Evolutionary conservation across 345 rosid species (phyloP).

Genomic region (Citrus glauca): DNA sequence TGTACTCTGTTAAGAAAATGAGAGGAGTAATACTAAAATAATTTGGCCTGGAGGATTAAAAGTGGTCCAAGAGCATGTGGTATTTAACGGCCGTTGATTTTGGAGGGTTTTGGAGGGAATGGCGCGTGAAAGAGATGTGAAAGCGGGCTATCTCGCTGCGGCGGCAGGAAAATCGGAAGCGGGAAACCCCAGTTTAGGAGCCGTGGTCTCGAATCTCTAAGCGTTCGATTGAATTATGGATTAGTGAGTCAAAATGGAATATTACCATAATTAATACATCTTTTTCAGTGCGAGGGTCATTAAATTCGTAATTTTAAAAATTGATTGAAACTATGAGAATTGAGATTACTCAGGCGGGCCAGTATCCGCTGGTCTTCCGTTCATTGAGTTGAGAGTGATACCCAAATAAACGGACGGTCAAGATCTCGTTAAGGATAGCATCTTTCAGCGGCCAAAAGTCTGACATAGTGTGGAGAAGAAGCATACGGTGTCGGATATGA

Average conservation of each 20-base stretch:
- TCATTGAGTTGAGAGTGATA: not conserved
- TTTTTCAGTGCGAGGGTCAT: slow-evolving; percentile 3
- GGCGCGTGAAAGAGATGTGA: not conserved
- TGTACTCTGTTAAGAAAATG: not conserved
- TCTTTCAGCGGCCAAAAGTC: slow-evolving; percentile 24
- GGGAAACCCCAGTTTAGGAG: slow-evolving; percentile 2
- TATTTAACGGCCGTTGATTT: not conserved
- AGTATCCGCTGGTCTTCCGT: not conserved
- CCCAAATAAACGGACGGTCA: not conserved
- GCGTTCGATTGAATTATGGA: not conserved
- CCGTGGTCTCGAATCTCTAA: slow-evolving; percentile 8
- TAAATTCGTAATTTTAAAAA: not conserved
- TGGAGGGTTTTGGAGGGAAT: slow-evolving; percentile 10
- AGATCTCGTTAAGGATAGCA: slow-evolving; percentile 16
- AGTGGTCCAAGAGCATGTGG: not conserved
- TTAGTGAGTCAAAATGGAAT: not conserved
- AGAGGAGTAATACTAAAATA: not conserved
- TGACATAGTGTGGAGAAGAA: slow-evolving; percentile 43
- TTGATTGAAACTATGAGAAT: not conserved
- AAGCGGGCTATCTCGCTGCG: not conserved
- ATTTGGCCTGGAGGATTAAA: not conserved
- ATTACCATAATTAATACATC: not conserved
- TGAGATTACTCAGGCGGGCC: too few species aligned
- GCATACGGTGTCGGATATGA: slow-evolving; percentile 32
- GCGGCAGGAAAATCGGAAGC: not conserved